Percentiles rank a stretch among this genome's conserved stretches.
phyloP scores from a whole-genome alignment of 2,329 filamentous ascomycete species.

The Epichloe gansuensis region DNA sequence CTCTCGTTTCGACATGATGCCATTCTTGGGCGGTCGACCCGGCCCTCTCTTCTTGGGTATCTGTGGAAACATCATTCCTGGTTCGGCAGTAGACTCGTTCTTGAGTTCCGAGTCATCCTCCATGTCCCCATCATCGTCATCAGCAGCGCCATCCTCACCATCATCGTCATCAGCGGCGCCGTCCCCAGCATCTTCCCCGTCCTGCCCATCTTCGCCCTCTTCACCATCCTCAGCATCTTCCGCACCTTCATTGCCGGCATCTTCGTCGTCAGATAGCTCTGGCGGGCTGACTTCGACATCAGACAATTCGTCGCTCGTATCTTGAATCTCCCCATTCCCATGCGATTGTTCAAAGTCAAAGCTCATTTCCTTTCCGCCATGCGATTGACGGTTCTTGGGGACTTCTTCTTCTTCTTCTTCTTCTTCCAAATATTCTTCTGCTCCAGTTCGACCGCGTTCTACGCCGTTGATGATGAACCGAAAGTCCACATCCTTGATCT shows the following conservation, averaged over 20 bases:
- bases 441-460: constrained; percentile 42
- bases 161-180: neutral
- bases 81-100: constrained; percentile 17
- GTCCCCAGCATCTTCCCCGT: constrained; percentile 3
- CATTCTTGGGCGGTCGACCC: constrained; percentile 71
- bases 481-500: constrained; percentile 59
- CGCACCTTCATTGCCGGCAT: constrained; percentile 15
- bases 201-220: constrained; percentile 11
- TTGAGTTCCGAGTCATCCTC: constrained; percentile 12
- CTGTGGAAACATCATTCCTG: constrained; percentile 26
- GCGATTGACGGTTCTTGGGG: constrained; percentile 35
- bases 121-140: constrained; percentile 13
- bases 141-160: constrained; percentile 9
- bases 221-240: constrained; percentile 14
- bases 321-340: constrained; percentile 41
- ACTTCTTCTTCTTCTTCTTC: constrained; percentile 30
- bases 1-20: constrained; percentile 70
- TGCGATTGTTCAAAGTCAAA: constrained; percentile 56
- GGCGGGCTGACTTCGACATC: constrained; percentile 28
- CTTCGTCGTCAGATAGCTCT: constrained; percentile 28
- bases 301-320: constrained; percentile 41
- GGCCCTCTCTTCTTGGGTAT: constrained; percentile 59
- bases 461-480: constrained; percentile 55
- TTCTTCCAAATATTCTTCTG: constrained; percentile 41
- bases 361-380: constrained; percentile 57